phyloP scores from a whole-genome alignment of 306 rosid genomes.

The Sesbania bispinosa region DNA sequence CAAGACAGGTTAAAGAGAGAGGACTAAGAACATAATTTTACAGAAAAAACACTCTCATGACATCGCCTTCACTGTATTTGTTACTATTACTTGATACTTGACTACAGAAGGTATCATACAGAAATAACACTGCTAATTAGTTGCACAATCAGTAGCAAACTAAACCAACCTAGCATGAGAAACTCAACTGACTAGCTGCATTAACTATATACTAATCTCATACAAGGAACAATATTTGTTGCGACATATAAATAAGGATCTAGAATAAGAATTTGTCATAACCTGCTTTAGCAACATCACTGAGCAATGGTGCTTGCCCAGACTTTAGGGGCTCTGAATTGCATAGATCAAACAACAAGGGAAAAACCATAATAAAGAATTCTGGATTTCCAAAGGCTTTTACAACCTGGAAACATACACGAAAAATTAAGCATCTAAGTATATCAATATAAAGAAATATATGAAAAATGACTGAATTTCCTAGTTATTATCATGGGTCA shows the following conservation, averaged over 20 bases:
- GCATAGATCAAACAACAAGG: conserved; percentile 61
- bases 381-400: conserved; percentile 81
- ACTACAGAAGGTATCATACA: neutral
- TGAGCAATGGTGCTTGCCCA: conserved; percentile 44
- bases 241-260: conserved; percentile 16
- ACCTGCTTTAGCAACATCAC: conserved; percentile 66
- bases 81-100: neutral
- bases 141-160: neutral
- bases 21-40: neutral
- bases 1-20: too few species aligned
- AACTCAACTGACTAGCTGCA: neutral
- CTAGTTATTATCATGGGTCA: conserved; percentile 10
- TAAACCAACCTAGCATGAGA: conserved; percentile 15
- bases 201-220: neutral
- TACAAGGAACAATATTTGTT: neutral
- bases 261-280: conserved; percentile 18
- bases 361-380: conserved; percentile 66
- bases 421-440: conserved; percentile 22
- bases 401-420: conserved; percentile 62
- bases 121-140: neutral
- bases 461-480: neutral
- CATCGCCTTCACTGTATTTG: neutral
- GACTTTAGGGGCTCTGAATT: conserved; percentile 42
- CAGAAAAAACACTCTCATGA: neutral
- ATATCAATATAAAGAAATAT: neutral